Evolutionary conservation across 208 protist species (phyloP).

Genomic region (Leishmania gerbilli): DNA sequence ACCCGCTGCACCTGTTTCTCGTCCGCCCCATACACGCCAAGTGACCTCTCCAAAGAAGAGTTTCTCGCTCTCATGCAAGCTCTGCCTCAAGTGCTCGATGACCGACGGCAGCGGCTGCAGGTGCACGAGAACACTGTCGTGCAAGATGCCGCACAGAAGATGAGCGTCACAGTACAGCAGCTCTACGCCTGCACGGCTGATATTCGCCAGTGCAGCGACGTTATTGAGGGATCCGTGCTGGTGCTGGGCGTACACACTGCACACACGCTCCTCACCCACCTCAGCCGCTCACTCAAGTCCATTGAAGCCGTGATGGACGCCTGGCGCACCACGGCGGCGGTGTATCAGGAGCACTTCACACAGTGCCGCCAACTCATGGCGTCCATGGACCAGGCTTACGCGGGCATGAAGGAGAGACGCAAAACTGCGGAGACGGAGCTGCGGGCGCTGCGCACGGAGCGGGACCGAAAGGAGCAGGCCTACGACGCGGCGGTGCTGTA

Average conservation of each 20-base stretch:
- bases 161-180: conserved; percentile 46
- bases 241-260: conserved; percentile 66
- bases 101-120: conserved; percentile 58
- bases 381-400: conserved; percentile 45
- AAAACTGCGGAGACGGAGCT: conserved; percentile 59
- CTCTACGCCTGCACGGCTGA: conserved; percentile 39
- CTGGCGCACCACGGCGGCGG: conserved; percentile 37
- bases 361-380: conserved; percentile 54
- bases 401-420: conserved; percentile 54
- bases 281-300: conserved; percentile 45
- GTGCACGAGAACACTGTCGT: conserved; percentile 33
- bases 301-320: conserved; percentile 39
- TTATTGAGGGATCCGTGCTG: conserved; percentile 76
- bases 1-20: neutral
- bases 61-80: conserved; percentile 21
- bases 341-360: conserved; percentile 40
- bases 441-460: conserved; percentile 44
- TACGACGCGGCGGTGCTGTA: conserved; percentile 69
- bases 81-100: conserved; percentile 48
- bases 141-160: conserved; percentile 33
- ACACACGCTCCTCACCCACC: conserved; percentile 52
- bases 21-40: no score
- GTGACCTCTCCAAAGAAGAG: no score
- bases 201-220: conserved; percentile 55
- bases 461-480: conserved; percentile 55